Conservation (phyloP, 1,139 yeast species). For the Diutina rugosa region DNA sequence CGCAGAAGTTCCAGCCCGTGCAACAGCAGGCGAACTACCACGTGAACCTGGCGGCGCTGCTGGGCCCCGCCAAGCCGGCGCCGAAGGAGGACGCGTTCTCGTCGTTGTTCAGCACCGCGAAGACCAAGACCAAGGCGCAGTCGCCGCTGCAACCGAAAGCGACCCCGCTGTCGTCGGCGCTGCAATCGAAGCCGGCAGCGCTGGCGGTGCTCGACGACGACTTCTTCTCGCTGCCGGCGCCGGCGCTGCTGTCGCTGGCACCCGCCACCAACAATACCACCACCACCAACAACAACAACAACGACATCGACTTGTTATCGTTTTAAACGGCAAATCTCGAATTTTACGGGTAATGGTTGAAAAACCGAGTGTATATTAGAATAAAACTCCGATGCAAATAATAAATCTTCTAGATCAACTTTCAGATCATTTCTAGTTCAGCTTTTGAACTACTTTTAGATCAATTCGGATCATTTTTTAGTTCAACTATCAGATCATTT, state of each 20-base stretch:
- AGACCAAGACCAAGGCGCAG: constrained; percentile 22
- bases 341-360: background rate
- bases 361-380: background rate
- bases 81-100: constrained; percentile 64
- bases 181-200: constrained; percentile 5
- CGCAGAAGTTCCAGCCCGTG: background rate
- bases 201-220: constrained; percentile 11
- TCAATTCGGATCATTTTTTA: no score
- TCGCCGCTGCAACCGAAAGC: constrained; percentile 3
- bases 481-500: no score
- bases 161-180: constrained; percentile 4
- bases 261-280: background rate
- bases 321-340: background rate
- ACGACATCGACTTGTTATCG: constrained; percentile 2
- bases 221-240: constrained; percentile 9
- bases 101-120: constrained; percentile 64
- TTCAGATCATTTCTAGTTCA: no score
- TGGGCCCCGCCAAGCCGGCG: constrained; percentile 19
- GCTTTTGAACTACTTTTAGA: no score
- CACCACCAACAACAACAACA: background rate
- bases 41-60: constrained; percentile 6
- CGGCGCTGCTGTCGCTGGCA: background rate
- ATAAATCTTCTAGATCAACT: no score
- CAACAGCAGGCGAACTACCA: background rate
- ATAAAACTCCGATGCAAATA: background rate